Conservation (phyloP, 345 rosid species). For the Jatropha curcas region DNA sequence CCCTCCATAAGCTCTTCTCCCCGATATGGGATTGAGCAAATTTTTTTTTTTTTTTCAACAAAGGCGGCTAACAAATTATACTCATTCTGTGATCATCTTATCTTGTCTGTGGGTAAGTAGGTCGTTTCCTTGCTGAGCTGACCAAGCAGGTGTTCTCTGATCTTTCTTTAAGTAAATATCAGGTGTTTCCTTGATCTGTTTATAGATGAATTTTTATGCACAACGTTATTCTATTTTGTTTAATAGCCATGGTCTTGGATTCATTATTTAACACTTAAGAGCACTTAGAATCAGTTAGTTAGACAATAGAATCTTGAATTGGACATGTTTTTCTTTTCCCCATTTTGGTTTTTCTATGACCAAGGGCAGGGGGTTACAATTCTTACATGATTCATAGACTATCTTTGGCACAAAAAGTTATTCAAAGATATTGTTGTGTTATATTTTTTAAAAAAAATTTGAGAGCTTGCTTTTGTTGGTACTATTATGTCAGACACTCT, state of each 20-base stretch:
- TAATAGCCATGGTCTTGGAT: not conserved
- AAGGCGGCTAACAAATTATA: no score
- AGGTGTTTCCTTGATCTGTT: slow-evolving; percentile 45
- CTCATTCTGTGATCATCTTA: not conserved
- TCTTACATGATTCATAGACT: not conserved
- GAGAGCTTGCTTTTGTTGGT: not conserved
- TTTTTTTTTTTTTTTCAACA: no score
- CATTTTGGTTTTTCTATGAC: not conserved
- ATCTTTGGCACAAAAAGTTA: not conserved
- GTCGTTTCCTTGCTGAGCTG: slow-evolving; percentile 95
- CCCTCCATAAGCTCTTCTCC: no score
- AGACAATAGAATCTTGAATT: not conserved
- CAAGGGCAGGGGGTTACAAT: no score
- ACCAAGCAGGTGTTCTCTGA: slow-evolving; percentile 92
- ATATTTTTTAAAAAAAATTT: no score
- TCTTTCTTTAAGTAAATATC: slow-evolving; percentile 95
- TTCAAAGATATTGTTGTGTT: not conserved
- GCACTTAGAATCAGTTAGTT: no score
- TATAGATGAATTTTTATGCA: not conserved
- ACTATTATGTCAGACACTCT: not conserved
- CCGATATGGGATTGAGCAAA: no score
- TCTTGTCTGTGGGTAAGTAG: slow-evolving; percentile 35
- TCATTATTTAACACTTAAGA: not conserved
- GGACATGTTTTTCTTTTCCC: not conserved
- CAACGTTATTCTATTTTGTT: not conserved